Conservation (phyloP, 352 stramenopile genomes). For the Phytophthora agathidicida region DNA sequence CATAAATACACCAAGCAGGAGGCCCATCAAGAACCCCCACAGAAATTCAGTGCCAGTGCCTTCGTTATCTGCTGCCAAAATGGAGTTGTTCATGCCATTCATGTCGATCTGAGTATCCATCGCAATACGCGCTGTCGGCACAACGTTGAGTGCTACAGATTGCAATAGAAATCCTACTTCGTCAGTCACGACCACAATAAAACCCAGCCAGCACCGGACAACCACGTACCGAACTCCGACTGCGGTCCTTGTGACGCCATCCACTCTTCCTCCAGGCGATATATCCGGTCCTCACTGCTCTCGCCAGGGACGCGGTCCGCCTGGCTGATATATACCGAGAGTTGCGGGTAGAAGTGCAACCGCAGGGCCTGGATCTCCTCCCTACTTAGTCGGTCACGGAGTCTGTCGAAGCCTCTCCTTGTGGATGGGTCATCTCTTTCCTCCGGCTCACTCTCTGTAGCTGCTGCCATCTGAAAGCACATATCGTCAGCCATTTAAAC, state of each 20-base stretch:
- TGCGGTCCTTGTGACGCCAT: constrained; percentile 88
- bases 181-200: neutral
- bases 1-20: constrained; percentile 91
- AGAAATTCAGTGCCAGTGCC: constrained; percentile 88
- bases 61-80: constrained; percentile 88
- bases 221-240: constrained; percentile 80
- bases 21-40: constrained; percentile 88
- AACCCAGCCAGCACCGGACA: neutral
- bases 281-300: constrained; percentile 89
- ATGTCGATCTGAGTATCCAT: constrained; percentile 88
- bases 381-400: constrained; percentile 81
- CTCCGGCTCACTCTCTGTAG: constrained; percentile 50
- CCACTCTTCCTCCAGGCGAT: constrained; percentile 88
- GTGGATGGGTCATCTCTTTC: constrained; percentile 63
- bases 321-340: constrained; percentile 86
- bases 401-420: constrained; percentile 76
- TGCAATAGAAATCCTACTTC: neutral
- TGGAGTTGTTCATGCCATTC: constrained; percentile 83
- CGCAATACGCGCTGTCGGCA: constrained; percentile 68
- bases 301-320: constrained; percentile 75
- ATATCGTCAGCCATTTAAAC: constrained; percentile 6
- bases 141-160: constrained; percentile 80
- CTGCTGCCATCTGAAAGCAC: constrained; percentile 19
- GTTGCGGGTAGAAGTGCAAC: constrained; percentile 88
- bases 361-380: constrained; percentile 87